Conservation (phyloP, 1,139 yeast species). For the Nadsonia starkeyi-henricii region DNA sequence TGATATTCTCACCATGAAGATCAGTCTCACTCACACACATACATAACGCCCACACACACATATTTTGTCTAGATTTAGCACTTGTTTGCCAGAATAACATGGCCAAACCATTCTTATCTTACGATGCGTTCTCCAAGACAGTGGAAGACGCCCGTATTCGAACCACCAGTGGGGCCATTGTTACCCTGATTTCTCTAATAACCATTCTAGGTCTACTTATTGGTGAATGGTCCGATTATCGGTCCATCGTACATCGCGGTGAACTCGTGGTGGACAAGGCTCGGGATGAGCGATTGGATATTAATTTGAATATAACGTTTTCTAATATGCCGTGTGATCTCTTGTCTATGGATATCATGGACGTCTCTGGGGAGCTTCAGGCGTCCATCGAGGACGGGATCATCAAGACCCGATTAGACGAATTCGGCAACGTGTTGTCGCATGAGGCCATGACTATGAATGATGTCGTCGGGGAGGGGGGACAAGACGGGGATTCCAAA, state of each 20-base stretch:
- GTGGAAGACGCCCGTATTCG: constrained; percentile 85
- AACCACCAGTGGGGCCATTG: constrained; percentile 81
- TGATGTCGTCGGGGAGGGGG: constrained; percentile 18
- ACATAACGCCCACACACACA: too few species aligned
- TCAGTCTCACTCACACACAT: too few species aligned
- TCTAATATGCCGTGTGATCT: constrained; percentile 73
- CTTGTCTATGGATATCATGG: constrained; percentile 53
- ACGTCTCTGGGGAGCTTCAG: constrained; percentile 73
- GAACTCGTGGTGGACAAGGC: constrained; percentile 83
- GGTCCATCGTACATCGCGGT: constrained; percentile 53
- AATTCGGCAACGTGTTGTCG: constrained; percentile 31
- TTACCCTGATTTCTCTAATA: constrained; percentile 56
- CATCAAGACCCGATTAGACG: constrained; percentile 47
- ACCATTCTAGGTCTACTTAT: constrained; percentile 50
- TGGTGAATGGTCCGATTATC: constrained; percentile 67
- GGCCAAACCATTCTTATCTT: not conserved
- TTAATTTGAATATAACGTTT: constrained; percentile 69
- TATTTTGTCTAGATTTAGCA: too few species aligned
- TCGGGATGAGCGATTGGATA: constrained; percentile 58
- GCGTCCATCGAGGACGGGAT: constrained; percentile 64
- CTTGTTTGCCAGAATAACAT: too few species aligned
- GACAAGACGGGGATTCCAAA: constrained; percentile 11
- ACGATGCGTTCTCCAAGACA: constrained; percentile 85
- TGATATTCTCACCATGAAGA: too few species aligned
- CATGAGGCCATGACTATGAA: constrained; percentile 19